Conservation (phyloP, 2,329 filamentous ascomycete genomes). For the Exophiala sp. region DNA sequence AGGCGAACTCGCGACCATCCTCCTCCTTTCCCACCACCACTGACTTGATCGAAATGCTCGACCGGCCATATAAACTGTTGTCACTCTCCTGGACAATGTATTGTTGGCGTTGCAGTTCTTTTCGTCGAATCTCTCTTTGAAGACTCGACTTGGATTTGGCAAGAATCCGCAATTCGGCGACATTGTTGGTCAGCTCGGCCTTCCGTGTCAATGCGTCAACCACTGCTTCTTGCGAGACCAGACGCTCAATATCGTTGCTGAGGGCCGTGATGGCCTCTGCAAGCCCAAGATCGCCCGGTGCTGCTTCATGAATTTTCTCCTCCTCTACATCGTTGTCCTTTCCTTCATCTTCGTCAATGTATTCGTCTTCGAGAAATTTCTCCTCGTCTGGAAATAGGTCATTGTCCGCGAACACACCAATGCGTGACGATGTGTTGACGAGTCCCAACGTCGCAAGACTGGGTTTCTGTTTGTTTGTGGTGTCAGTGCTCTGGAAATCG, state of each 20-base stretch:
- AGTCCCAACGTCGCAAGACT: constrained; percentile 88
- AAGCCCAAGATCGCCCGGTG: constrained; percentile 85
- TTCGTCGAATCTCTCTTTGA: constrained; percentile 83
- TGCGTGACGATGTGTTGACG: constrained; percentile 77
- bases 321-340: constrained; percentile 55
- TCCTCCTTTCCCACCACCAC: constrained; percentile 89
- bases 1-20: constrained; percentile 85
- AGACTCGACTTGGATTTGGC: constrained; percentile 91
- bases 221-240: constrained; percentile 80
- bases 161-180: constrained; percentile 82
- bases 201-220: constrained; percentile 88
- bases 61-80: constrained; percentile 90
- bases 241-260: constrained; percentile 83
- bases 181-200: constrained; percentile 95
- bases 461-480: constrained; percentile 59
- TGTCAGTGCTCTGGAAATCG: constrained; percentile 48
- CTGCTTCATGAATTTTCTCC: constrained; percentile 87
- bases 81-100: constrained; percentile 97
- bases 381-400: constrained; percentile 88
- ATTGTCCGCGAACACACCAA: constrained; percentile 85
- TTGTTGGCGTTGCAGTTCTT: constrained; percentile 92
- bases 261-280: constrained; percentile 86
- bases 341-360: constrained; percentile 61
- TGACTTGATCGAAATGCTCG: constrained; percentile 81
- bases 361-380: constrained; percentile 78